Evolutionary conservation across 192 early-diverging fungal species (phyloP), one percentile per base, ranked within the genome.

Genomic region (Linnemannia exigua): DNA sequence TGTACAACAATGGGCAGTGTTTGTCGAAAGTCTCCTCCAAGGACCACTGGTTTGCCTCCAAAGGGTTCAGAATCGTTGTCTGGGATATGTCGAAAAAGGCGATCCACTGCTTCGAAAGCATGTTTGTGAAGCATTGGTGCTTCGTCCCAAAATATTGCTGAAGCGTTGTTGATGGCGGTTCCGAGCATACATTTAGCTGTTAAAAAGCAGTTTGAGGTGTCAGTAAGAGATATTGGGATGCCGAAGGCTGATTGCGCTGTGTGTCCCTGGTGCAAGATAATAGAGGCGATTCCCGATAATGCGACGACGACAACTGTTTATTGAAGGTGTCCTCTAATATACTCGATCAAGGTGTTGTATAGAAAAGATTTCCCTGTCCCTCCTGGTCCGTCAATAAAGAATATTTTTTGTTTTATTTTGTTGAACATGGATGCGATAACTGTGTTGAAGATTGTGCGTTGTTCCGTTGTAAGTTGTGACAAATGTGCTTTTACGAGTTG

Each of bases 91-190:
- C n/a, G n/a, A n/a, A n/a, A n/a, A n/a, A n/a, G n/a, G n/a, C n/a
- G n/a, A 35, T 80, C 67, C 25, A 87, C 80, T 16, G 75, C 75
- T 33, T 87, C 76, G 70, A 84, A 84, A 0, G 41, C n/a, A 61
- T 79, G 35, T 0, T 44, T 63, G 48, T 79, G 73, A 0, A 54
- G 51, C 80, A 88, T 87, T 16, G 77, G 78, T n/a, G 68, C 54
- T 79, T 89, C 80, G 72, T 88, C 89, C 89, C 87, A 89, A 38
- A 89, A 36, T 35, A 89, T 82, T 9, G 75, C 41, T 0, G 48
- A 41, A 20, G 79, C 48, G 9, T 58, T 31, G 0, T 0, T 7
- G 75, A 80, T 48, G 69, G 17, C 67, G 0, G 38, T 0, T 0
- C 70, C 80, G 1, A 71, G 9, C 1, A 72, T 58, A 11, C 73